Conservation (phyloP, 345 rosid genomes). For the Arabidopsis arenosa region DNA sequence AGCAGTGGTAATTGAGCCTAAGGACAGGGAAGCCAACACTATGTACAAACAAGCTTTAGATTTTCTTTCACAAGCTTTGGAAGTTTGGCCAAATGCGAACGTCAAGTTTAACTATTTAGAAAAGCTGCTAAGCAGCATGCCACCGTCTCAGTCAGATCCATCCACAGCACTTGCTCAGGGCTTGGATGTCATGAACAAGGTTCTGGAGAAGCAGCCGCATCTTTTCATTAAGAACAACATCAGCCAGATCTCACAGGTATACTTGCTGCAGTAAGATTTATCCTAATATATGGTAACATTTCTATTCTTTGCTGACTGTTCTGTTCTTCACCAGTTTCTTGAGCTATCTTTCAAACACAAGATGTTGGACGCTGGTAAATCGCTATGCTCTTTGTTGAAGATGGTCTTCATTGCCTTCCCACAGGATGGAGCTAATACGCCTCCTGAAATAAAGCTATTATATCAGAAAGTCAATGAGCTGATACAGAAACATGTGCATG, state of each 20-base stretch:
- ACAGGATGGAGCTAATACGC: conserved; percentile 64
- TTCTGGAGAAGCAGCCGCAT: conserved; percentile 96
- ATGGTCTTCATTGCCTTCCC: conserved; percentile 93
- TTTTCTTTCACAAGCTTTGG: conserved; percentile 91
- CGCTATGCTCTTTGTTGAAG: conserved; percentile 90
- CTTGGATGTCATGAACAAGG: conserved; percentile 97
- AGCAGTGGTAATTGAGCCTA: conserved; percentile 93
- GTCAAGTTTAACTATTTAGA: conserved; percentile 95
- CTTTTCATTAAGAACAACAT: conserved; percentile 89
- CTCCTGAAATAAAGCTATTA: conserved; percentile 71
- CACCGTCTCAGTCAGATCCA: conserved; percentile 95
- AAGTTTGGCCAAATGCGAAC: conserved; percentile 97
- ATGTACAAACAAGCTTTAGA: conserved; percentile 95
- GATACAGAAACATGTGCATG: conserved; percentile 78
- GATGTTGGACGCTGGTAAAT: conserved; percentile 93
- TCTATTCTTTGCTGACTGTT: conserved; percentile 33
- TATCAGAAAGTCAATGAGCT: conserved; percentile 85
- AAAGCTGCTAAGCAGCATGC: conserved; percentile 81
- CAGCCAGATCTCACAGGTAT: conserved; percentile 91
- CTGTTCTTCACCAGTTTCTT: conserved; percentile 66
- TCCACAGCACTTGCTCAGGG: conserved; percentile 95
- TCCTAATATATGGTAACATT: conserved; percentile 19
- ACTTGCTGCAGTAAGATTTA: conserved; percentile 32
- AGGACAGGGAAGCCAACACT: conserved; percentile 86
- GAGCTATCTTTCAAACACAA: conserved; percentile 96